These are phyloP conservation scores for Malassezia arunalokei DNA, from an alignment of 1,284 basidiomycete species.

Conservation along the genomic window DNA sequence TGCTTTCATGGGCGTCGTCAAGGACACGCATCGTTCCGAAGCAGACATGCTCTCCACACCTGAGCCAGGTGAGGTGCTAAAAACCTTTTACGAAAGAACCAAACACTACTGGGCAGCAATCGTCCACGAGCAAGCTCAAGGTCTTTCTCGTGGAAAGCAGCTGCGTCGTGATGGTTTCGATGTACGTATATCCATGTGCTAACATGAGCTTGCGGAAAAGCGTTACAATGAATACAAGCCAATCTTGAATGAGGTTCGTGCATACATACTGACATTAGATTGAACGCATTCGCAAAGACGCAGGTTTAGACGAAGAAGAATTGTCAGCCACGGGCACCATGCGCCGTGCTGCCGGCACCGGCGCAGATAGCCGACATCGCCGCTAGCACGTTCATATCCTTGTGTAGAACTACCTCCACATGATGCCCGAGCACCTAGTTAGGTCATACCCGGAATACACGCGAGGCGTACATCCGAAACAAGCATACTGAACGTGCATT, in stretches of 20 bases:
- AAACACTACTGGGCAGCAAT: conserved; percentile 62
- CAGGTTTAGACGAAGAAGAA: conserved; percentile 74
- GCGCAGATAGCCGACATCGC: conserved; percentile 40
- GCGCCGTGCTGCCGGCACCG: conserved; percentile 41
- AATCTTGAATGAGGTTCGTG: conserved; percentile 29
- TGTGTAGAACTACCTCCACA: background rate
- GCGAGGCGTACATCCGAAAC: too few species aligned
- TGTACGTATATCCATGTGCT: conserved; percentile 21
- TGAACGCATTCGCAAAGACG: conserved; percentile 69
- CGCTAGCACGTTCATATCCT: conserved; percentile 14
- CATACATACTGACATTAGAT: conserved; percentile 47
- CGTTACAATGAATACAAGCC: conserved; percentile 43
- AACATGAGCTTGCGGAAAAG: conserved; percentile 27
- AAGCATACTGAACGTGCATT: too few species aligned
- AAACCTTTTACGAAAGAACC: conserved; percentile 68
- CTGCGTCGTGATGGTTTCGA: conserved; percentile 57
- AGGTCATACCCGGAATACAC: too few species aligned
- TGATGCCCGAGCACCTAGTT: too few species aligned
- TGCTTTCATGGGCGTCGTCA: conserved; percentile 62
- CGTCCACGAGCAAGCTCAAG: conserved; percentile 52
- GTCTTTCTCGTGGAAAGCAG: conserved; percentile 64
- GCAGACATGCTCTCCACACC: conserved; percentile 73
- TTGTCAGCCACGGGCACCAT: conserved; percentile 47
- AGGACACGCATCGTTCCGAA: conserved; percentile 56
- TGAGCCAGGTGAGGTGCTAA: conserved; percentile 72